Evolutionary conservation across 2,329 filamentous ascomycete genomes (phyloP).

Genomic region (Aspergillus brunneoviolaceus): DNA sequence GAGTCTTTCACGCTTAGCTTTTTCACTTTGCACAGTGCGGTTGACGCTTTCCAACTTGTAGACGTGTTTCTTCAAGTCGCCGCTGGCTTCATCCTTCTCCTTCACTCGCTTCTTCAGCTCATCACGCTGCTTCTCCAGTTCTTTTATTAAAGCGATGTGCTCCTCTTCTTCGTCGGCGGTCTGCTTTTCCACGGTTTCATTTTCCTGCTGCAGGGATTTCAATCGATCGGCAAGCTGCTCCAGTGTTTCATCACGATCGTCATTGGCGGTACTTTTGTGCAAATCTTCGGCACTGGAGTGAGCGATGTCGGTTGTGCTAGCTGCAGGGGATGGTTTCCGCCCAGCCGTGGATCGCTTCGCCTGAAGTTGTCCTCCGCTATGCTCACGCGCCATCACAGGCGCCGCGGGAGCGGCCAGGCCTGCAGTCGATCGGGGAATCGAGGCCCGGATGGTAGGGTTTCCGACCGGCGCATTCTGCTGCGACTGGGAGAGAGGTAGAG

Average conservation of each 20-base stretch:
- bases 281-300: slow-evolving; percentile 43
- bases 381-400: slow-evolving; percentile 64
- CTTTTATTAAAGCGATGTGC: slow-evolving; percentile 62
- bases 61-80: slow-evolving; percentile 78
- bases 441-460: slow-evolving; percentile 51
- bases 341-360: slow-evolving; percentile 68
- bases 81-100: slow-evolving; percentile 87
- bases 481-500: slow-evolving; percentile 44
- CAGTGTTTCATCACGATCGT: slow-evolving; percentile 65
- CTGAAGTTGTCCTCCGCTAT: slow-evolving; percentile 54
- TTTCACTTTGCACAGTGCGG: slow-evolving; percentile 74
- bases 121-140: slow-evolving; percentile 75
- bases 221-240: slow-evolving; percentile 79
- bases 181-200: slow-evolving; percentile 72
- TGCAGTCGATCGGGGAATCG: slow-evolving; percentile 52
- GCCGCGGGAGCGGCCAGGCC: slow-evolving; percentile 62
- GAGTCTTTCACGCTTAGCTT: slow-evolving; percentile 69
- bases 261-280: slow-evolving; percentile 38
- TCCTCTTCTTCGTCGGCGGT: slow-evolving; percentile 69
- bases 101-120: slow-evolving; percentile 74
- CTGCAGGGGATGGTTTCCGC: slow-evolving; percentile 73
- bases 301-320: slow-evolving; percentile 43
- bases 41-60: slow-evolving; percentile 78
- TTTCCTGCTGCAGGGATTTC: slow-evolving; percentile 76
- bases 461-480: slow-evolving; percentile 36